Conservation (phyloP, 208 protist genomes). For the Leishmania lainsoni region DNA sequence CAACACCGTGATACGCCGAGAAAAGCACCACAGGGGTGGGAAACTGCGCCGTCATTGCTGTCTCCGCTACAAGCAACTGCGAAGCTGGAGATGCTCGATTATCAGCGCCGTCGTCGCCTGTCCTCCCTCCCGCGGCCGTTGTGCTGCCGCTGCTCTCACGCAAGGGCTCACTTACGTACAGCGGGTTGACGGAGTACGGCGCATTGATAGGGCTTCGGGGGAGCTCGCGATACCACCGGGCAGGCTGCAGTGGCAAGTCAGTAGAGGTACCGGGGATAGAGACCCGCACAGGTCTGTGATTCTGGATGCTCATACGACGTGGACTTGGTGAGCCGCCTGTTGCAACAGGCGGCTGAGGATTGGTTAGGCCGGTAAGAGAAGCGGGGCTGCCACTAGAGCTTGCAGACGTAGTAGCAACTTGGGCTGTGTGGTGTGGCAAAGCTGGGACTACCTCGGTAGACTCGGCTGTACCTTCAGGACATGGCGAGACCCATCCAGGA, state of each 20-base stretch:
- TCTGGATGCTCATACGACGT: conserved; percentile 10
- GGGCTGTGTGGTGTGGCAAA: neutral
- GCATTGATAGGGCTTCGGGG: conserved; percentile 47
- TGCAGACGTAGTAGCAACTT: neutral
- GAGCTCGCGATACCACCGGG: conserved; percentile 42
- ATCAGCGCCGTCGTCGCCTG: neutral
- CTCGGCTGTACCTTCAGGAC: neutral
- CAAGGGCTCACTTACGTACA: conserved; percentile 33
- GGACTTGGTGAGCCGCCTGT: neutral
- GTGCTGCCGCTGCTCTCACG: neutral
- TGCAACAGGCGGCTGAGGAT: conserved; percentile 4
- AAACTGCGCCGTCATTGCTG: conserved; percentile 44
- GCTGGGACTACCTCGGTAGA: neutral
- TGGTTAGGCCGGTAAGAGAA: neutral
- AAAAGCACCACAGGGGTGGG: conserved; percentile 64
- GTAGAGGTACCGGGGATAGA: conserved; percentile 31
- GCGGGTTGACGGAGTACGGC: conserved; percentile 55
- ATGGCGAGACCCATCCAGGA: neutral
- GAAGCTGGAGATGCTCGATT: neutral
- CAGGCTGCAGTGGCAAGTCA: conserved; percentile 17
- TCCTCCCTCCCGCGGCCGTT: neutral
- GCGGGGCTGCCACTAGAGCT: neutral
- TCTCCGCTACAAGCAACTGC: conserved; percentile 10
- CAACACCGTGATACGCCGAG: conserved; percentile 48
- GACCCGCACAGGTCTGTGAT: conserved; percentile 14